These are phyloP conservation scores for Colletotrichum lupini DNA, from an alignment of 2,329 filamentous ascomycete species.

Conservation along the genomic window DNA sequence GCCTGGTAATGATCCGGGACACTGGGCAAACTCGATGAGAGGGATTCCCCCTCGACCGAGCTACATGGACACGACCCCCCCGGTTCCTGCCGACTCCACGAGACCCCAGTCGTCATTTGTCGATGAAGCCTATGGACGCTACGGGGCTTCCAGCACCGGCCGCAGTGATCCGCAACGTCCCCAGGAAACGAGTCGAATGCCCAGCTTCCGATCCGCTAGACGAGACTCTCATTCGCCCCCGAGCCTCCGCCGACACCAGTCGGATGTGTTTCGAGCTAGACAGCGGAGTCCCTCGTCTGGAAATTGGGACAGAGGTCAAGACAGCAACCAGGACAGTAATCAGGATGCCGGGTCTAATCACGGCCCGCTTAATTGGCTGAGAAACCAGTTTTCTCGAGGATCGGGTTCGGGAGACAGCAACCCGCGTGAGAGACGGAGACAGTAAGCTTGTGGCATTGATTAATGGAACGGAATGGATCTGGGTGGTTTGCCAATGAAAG, in stretches of 20 bases:
- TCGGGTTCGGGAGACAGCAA: conserved; percentile 26
- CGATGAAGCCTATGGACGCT: conserved; percentile 1
- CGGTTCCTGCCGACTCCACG: conserved; percentile 22
- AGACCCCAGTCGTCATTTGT: background rate
- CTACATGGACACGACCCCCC: background rate
- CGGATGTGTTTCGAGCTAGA: conserved; percentile 44
- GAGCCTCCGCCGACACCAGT: conserved; percentile 45
- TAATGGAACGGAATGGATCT: background rate
- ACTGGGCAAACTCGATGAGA: conserved; percentile 10
- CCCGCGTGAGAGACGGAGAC: conserved; percentile 18
- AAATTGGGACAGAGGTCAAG: conserved; percentile 42
- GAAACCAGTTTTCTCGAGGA: conserved; percentile 50
- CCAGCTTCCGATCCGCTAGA: conserved; percentile 40
- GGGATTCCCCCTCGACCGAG: background rate
- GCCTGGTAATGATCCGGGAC: conserved; percentile 14
- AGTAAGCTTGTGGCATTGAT: background rate
- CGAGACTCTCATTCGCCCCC: conserved; percentile 53
- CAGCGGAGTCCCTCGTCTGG: conserved; percentile 53
- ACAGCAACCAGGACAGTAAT: conserved; percentile 42
- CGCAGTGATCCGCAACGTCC: conserved; percentile 5
- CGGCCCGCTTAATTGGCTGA: conserved; percentile 56
- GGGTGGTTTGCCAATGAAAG: background rate
- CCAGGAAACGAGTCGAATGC: conserved; percentile 14
- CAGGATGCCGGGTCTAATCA: conserved; percentile 47
- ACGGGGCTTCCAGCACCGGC: conserved; percentile 6